phyloP scores from a whole-genome alignment of 495 filamentous ascomycete genomes.

The Xylaria flabelliformis region DNA sequence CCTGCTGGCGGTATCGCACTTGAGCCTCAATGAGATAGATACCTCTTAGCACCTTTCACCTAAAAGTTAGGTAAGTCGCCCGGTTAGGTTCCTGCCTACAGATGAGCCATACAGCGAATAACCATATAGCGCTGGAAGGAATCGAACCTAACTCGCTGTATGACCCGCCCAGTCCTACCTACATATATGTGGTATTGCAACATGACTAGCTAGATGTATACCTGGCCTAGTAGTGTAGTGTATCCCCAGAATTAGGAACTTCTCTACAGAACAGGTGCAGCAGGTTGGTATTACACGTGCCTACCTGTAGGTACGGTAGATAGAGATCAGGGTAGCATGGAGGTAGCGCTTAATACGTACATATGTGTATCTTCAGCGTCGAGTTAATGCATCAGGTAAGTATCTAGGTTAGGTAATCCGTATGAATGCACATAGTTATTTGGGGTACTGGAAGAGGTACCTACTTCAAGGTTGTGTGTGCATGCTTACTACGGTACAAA shows the following conservation, averaged over 20 bases:
- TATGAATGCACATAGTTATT: not conserved
- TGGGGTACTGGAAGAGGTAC: not conserved
- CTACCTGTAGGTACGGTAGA: not conserved
- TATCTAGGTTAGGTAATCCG: not conserved
- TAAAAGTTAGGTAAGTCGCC: conserved; percentile 13
- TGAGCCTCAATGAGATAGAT: conserved; percentile 13
- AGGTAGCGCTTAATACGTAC: not conserved
- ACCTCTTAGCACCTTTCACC: not conserved
- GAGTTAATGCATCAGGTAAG: not conserved
- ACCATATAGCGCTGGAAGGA: too few species aligned
- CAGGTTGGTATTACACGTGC: not conserved
- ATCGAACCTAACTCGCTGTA: too few species aligned
- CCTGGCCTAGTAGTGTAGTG: not conserved
- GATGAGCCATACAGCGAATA: too few species aligned
- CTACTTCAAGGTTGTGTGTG: too few species aligned
- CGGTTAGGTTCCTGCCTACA: not conserved
- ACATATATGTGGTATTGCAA: not conserved
- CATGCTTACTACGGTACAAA: not conserved
- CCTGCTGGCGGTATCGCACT: not conserved
- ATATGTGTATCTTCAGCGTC: not conserved
- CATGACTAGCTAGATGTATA: not conserved
- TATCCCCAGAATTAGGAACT: not conserved
- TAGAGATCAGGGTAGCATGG: not conserved
- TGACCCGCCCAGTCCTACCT: too few species aligned
- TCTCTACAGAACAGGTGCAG: not conserved